Evolutionary conservation across 441 rosid genomes (phyloP).

Genomic region (Syzygium syzygioides): DNA sequence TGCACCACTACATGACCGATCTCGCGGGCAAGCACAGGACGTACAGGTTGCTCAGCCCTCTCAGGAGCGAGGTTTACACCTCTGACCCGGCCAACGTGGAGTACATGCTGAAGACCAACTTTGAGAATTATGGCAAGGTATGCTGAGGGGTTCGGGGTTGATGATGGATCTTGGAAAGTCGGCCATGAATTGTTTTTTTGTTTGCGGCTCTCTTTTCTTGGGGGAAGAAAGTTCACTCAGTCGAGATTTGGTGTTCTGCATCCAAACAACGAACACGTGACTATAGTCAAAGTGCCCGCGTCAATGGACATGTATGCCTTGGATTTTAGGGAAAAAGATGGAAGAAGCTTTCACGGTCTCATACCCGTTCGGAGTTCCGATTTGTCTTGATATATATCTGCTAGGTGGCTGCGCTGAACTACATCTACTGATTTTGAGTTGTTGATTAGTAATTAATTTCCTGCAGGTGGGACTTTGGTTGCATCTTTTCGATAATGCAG

Average conservation of each 20-base stretch:
- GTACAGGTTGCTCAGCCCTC: constrained; percentile 34
- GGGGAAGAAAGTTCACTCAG: neutral
- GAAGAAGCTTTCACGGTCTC: neutral
- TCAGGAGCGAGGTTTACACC: constrained; percentile 45
- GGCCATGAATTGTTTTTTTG: neutral
- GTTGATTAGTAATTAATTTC: neutral
- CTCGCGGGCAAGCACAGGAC: constrained; percentile 34
- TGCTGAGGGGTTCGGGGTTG: neutral
- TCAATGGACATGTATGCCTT: neutral
- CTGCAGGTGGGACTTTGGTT: neutral
- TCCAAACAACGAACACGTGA: neutral
- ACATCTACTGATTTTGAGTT: neutral
- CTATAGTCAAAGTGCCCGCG: neutral
- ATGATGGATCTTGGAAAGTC: neutral
- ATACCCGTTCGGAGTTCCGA: neutral
- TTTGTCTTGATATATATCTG: neutral
- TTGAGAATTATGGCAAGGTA: constrained; percentile 55
- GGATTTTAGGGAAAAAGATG: neutral
- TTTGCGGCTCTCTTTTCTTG: neutral
- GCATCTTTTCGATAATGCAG: neutral
- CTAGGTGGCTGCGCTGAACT: neutral
- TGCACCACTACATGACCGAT: constrained; percentile 59
- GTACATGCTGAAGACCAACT: constrained; percentile 59
- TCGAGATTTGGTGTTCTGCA: neutral
- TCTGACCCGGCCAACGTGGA: constrained; percentile 55